Conservation (phyloP, 2,329 filamentous ascomycete genomes). For the Rhytidhysteron rufulum region DNA sequence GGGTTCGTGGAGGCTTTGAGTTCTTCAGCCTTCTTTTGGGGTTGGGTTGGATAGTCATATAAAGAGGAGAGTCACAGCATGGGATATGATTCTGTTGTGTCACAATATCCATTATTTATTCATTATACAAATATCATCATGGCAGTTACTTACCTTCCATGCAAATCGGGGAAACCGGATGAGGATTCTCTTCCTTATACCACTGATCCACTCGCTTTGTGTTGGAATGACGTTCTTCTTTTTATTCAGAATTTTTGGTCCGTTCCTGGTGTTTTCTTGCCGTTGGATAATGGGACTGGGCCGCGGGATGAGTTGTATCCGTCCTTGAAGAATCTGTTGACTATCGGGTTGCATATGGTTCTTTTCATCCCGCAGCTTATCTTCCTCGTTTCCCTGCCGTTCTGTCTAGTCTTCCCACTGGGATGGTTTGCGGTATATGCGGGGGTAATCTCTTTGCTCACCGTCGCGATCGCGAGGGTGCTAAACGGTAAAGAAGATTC, state of each 20-base stretch:
- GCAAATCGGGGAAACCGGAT: neutral
- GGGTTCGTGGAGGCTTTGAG: too few relatives aligned
- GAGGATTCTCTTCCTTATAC: slow-evolving; percentile 21
- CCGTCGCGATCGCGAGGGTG: slow-evolving; percentile 24
- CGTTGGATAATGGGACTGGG: slow-evolving; percentile 7
- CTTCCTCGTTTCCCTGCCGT: slow-evolving; percentile 59
- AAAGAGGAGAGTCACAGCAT: too few relatives aligned
- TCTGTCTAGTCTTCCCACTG: slow-evolving; percentile 44
- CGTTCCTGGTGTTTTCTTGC: slow-evolving; percentile 15
- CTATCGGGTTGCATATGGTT: slow-evolving; percentile 55
- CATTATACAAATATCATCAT: too few relatives aligned
- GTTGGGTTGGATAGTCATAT: too few relatives aligned
- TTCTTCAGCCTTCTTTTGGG: too few relatives aligned
- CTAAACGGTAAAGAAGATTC: slow-evolving; percentile 30
- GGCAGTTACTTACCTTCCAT: slow-evolving; percentile 1
- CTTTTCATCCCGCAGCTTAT: slow-evolving; percentile 57
- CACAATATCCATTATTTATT: too few relatives aligned
- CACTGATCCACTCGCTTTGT: slow-evolving; percentile 15
- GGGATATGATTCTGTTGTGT: too few relatives aligned
- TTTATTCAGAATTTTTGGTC: slow-evolving; percentile 11
- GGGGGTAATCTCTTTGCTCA: slow-evolving; percentile 21
- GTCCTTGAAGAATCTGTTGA: slow-evolving; percentile 54
- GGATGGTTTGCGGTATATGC: slow-evolving; percentile 32
- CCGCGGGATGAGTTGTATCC: slow-evolving; percentile 59
- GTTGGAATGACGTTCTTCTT: slow-evolving; percentile 17